A percentile compares a stretch with the other conserved stretches of the same genome.
Evolutionary conservation across 2,329 filamentous ascomycete species (phyloP).

Genomic region (Chaetothyriales sp.): DNA sequence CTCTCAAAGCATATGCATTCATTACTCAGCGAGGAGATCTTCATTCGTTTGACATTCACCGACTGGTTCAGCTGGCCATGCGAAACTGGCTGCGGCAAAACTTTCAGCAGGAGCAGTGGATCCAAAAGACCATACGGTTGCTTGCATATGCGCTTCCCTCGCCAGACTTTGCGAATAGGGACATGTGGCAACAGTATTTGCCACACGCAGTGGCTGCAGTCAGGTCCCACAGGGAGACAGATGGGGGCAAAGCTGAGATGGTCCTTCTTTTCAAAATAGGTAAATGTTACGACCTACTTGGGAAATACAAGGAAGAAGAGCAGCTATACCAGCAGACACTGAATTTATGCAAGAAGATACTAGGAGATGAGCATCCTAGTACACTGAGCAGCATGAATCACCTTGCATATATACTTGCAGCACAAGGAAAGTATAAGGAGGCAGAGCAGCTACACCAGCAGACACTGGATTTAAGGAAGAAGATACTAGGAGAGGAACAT

Average conservation of each 20-base stretch:
- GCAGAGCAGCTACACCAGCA: neutral
- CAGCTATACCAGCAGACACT: too few species aligned
- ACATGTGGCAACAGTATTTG: conserved; percentile 20
- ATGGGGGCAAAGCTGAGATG: neutral
- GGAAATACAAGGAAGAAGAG: neutral
- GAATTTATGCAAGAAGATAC: too few species aligned
- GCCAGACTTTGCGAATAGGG: conserved; percentile 6
- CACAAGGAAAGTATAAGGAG: neutral
- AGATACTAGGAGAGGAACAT: neutral
- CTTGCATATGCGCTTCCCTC: neutral
- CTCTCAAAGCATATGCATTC: conserved; percentile 22
- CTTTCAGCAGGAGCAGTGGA: neutral
- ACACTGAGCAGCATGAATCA: too few species aligned
- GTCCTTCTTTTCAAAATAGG: neutral
- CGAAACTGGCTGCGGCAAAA: conserved; percentile 21
- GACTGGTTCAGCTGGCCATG: conserved; percentile 24
- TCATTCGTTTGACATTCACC: conserved; percentile 19
- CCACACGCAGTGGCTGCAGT: conserved; percentile 18
- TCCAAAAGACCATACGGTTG: neutral
- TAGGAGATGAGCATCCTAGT: too few species aligned
- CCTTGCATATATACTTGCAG: too few species aligned
- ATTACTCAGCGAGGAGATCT: conserved; percentile 13
- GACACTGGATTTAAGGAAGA: neutral
- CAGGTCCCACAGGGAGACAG: neutral
- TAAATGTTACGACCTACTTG: neutral